A percentile compares a stretch with the other conserved stretches of the same genome.
Evolutionary conservation across 305 asterid genomes (phyloP).

Genomic region (Rubia occidens): DNA sequence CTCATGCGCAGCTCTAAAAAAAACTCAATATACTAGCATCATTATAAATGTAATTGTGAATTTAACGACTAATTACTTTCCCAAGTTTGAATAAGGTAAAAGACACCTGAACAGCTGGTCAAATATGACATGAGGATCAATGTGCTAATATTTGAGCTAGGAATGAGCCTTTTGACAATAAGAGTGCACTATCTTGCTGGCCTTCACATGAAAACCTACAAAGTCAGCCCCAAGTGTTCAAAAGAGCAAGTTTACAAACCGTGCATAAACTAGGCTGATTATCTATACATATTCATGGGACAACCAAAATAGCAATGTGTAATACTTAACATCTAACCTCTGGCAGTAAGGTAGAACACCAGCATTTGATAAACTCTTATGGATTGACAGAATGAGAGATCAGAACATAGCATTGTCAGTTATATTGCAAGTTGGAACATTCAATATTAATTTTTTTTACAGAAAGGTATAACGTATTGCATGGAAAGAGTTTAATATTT

Average conservation of each 20-base stretch:
- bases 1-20: conserved; percentile 74
- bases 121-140: neutral
- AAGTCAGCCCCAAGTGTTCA: neutral
- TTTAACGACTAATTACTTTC: neutral
- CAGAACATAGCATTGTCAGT: too few species aligned
- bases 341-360: too few species aligned
- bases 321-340: too few species aligned
- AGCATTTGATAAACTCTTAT: too few species aligned
- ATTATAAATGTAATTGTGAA: neutral
- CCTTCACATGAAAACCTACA: neutral
- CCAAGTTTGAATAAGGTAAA: neutral
- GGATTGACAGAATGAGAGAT: too few species aligned
- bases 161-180: neutral
- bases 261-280: neutral
- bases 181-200: neutral
- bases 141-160: neutral
- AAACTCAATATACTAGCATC: neutral
- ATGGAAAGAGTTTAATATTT: too few species aligned
- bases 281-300: too few species aligned
- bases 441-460: too few species aligned
- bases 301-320: too few species aligned
- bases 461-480: too few species aligned
- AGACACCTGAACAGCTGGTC: neutral
- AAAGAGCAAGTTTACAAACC: neutral
- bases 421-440: too few species aligned